These are phyloP conservation scores for Leptodontidium sp. DNA, from an alignment of 2,329 filamentous ascomycete species.

Conservation along the genomic window DNA sequence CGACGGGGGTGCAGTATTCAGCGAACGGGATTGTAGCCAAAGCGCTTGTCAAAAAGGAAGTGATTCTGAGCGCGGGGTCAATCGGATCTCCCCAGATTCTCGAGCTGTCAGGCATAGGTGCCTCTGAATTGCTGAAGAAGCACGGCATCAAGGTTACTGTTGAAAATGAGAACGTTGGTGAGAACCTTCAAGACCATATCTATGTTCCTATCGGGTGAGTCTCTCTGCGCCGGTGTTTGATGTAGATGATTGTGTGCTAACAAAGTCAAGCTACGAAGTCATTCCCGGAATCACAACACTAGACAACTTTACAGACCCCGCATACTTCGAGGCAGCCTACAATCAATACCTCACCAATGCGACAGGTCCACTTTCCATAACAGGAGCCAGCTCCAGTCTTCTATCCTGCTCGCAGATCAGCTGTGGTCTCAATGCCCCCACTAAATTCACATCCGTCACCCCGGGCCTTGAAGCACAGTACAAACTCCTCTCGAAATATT, in stretches of 20 bases:
- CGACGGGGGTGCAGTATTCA: neutral
- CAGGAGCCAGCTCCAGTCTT: constrained; percentile 18
- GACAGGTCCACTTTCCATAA: constrained; percentile 32
- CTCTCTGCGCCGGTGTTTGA: neutral
- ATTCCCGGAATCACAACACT: neutral
- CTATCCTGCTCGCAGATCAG: constrained; percentile 25
- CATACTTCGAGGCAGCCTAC: neutral
- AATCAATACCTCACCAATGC: constrained; percentile 26
- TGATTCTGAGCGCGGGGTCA: constrained; percentile 45
- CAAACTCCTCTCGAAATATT: neutral
- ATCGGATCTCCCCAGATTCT: constrained; percentile 44
- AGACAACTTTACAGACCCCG: neutral
- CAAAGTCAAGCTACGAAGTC: neutral
- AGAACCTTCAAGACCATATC: constrained; percentile 48
- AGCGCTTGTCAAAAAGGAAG: constrained; percentile 18
- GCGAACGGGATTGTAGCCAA: neutral
- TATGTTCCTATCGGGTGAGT: neutral
- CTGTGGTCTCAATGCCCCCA: neutral
- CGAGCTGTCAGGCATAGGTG: constrained; percentile 47
- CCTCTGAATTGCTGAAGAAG: constrained; percentile 12
- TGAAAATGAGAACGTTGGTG: constrained; percentile 50
- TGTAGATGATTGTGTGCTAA: neutral
- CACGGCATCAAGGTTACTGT: constrained; percentile 29
- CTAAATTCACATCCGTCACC: neutral
- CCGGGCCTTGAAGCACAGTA: neutral